Evolutionary conservation across 129 eudicot species (phyloP).

Genomic region (Arctium lappa): DNA sequence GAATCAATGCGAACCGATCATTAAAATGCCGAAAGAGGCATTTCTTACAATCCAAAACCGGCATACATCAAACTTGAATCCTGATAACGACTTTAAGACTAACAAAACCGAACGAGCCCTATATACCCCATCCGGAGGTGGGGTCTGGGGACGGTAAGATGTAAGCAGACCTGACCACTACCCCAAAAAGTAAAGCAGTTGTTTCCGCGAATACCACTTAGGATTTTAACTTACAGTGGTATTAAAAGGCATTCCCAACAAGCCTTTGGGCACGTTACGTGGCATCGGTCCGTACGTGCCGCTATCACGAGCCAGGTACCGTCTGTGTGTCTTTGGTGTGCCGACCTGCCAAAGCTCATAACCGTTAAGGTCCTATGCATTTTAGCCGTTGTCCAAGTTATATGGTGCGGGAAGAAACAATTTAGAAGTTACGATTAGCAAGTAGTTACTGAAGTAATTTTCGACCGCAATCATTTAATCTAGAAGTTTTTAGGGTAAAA

Average conservation of each 20-base stretch:
- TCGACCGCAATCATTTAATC: background rate
- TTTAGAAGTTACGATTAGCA: background rate
- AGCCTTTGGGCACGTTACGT: conserved; percentile 75
- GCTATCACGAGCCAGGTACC: conserved; percentile 94
- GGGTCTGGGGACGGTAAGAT: background rate
- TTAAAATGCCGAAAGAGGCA: background rate
- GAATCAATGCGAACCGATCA: background rate
- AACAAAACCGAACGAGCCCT: background rate
- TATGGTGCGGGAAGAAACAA: background rate
- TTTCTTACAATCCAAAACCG: background rate
- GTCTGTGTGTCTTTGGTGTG: conserved; percentile 95
- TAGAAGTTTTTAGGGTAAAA: conserved; percentile 4
- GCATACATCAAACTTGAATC: background rate
- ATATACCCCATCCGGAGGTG: background rate
- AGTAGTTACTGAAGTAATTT: background rate
- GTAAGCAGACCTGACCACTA: background rate
- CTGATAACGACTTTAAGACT: background rate
- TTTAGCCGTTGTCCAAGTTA: conserved; percentile 8
- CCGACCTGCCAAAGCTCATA: conserved; percentile 64
- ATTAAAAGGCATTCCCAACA: conserved; percentile 97
- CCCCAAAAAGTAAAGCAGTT: background rate
- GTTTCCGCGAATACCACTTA: background rate
- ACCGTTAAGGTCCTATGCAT: background rate
- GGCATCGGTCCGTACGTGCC: conserved; percentile 99
- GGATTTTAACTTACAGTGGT: conserved; percentile 65